These are phyloP conservation scores for Sporopachydermia cereana DNA, from an alignment of 1,139 yeast genomes.

Conservation along the genomic window DNA sequence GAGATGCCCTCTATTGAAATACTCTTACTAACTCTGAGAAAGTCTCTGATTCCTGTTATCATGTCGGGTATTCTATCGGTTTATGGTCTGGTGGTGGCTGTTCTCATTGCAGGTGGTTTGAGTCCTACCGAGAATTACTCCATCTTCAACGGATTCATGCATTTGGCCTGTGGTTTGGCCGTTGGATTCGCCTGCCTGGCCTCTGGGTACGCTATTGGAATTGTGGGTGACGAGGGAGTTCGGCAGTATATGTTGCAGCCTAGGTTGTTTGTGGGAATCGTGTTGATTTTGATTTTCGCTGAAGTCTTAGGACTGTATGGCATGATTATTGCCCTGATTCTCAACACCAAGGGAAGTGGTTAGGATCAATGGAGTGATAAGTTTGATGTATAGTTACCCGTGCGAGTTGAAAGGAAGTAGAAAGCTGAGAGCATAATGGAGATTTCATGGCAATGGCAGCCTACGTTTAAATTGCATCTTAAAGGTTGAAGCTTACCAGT, in stretches of 20 bases:
- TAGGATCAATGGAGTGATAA: constrained; percentile 12
- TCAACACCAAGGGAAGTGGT: constrained; percentile 79
- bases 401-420: too few species aligned
- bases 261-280: constrained; percentile 87
- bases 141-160: constrained; percentile 92
- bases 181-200: constrained; percentile 96
- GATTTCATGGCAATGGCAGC: too few species aligned
- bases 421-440: too few species aligned
- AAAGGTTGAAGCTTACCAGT: too few species aligned
- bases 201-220: constrained; percentile 97
- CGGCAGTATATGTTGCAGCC: constrained; percentile 96
- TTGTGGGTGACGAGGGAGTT: constrained; percentile 98
- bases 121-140: constrained; percentile 70
- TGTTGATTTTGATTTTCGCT: constrained; percentile 91
- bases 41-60: constrained; percentile 83
- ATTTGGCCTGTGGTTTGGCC: constrained; percentile 86
- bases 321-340: constrained; percentile 79
- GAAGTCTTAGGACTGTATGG: constrained; percentile 97
- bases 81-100: constrained; percentile 93
- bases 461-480: too few species aligned
- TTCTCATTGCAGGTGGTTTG: constrained; percentile 86
- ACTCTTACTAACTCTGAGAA: constrained; percentile 71
- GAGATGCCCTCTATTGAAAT: too few species aligned
- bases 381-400: too few species aligned
- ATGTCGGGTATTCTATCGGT: constrained; percentile 98